These are phyloP conservation scores for Dioszegia crocea DNA, from an alignment of 768 basidiomycete species.

Conservation along the genomic window DNA sequence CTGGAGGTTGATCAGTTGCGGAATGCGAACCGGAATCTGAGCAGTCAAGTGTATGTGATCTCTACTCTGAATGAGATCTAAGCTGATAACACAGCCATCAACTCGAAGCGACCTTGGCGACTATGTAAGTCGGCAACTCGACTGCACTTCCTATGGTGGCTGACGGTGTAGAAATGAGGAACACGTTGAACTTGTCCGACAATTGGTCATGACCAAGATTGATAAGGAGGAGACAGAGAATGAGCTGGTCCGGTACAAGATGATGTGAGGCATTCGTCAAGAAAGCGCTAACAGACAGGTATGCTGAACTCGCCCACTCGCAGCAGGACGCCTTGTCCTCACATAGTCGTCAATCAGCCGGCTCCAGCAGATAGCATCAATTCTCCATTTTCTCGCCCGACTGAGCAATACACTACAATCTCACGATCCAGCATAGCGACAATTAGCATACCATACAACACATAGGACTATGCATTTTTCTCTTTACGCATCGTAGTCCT, in stretches of 20 bases:
- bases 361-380: background rate
- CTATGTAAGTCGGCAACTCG: conserved; percentile 49
- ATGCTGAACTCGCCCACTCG: conserved; percentile 73
- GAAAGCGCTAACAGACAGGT: conserved; percentile 45
- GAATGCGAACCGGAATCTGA: conserved; percentile 70
- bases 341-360: conserved; percentile 18
- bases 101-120: conserved; percentile 69
- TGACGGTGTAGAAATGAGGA: conserved; percentile 40
- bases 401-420: background rate
- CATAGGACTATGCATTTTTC: background rate
- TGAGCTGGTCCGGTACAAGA: conserved; percentile 89
- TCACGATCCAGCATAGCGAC: background rate
- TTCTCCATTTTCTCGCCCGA: background rate
- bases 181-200: conserved; percentile 55
- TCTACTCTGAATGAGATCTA: conserved; percentile 12
- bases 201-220: conserved; percentile 81
- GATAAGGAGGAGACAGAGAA: conserved; percentile 89
- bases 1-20: conserved; percentile 76
- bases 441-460: background rate
- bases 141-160: conserved; percentile 49
- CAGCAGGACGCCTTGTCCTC: conserved; percentile 68
- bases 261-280: conserved; percentile 59
- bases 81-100: conserved; percentile 59
- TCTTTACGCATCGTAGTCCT: conserved; percentile 43
- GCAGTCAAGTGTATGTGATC: conserved; percentile 67